A percentile compares a stretch with the other conserved stretches of the same genome.
phyloP scores from a whole-genome alignment of 2,329 filamentous ascomycete genomes.

The Knoxdaviesia proteae region DNA sequence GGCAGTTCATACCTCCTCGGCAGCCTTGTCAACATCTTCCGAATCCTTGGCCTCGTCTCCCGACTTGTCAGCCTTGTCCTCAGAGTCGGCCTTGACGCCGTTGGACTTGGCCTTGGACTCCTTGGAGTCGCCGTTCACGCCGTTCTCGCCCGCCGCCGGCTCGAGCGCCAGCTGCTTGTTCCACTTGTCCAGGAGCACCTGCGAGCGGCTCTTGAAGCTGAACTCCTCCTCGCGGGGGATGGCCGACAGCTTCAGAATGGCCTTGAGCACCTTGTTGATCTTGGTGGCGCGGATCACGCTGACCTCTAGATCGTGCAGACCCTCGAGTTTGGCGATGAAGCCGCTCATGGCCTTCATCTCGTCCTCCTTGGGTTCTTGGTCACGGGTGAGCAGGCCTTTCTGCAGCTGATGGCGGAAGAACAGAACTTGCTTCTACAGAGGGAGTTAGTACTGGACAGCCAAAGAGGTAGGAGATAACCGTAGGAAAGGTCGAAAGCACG shows the following conservation, averaged over 20 bases:
- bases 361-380: slow-evolving; percentile 67
- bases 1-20: slow-evolving; percentile 15
- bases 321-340: slow-evolving; percentile 63
- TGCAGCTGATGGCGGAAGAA: slow-evolving; percentile 90
- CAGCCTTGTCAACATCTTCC: slow-evolving; percentile 5
- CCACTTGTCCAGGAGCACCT: slow-evolving; percentile 70
- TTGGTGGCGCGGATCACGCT: slow-evolving; percentile 80
- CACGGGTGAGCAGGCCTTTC: slow-evolving; percentile 73
- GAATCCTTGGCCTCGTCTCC: slow-evolving; percentile 3
- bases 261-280: slow-evolving; percentile 97
- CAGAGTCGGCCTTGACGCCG: slow-evolving; percentile 16
- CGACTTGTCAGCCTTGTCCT: slow-evolving; percentile 13
- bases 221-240: slow-evolving; percentile 83
- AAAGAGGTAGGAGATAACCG: not conserved
- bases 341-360: slow-evolving; percentile 65
- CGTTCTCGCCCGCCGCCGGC: slow-evolving; percentile 19
- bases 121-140: slow-evolving; percentile 27
- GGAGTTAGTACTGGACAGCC: slow-evolving; percentile 12
- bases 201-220: slow-evolving; percentile 69
- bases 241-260: slow-evolving; percentile 65
- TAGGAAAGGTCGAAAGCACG: slow-evolving; percentile 6
- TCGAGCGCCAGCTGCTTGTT: slow-evolving; percentile 57
- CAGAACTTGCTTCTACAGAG: slow-evolving; percentile 49
- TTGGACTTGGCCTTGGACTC: slow-evolving; percentile 15
- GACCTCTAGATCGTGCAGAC: slow-evolving; percentile 59